A percentile compares a stretch with the other conserved stretches of the same genome.
Conservation (phyloP, 257 asterid species). For the Solanum commersonii region DNA sequence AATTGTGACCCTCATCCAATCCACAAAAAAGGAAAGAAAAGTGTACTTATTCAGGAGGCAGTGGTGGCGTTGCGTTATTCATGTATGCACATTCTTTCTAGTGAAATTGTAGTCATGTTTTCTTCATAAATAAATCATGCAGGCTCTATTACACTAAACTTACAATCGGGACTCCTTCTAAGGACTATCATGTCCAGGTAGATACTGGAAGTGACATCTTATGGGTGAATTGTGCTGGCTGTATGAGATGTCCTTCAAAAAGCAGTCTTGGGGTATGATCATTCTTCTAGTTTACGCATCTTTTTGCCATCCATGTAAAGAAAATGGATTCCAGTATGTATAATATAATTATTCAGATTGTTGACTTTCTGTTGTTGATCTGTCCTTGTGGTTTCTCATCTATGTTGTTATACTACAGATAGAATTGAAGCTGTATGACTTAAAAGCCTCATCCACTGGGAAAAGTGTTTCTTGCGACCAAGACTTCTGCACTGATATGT, state of each 20-base stretch:
- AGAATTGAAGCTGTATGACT: conserved; percentile 61
- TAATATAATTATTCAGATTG: neutral
- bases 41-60: neutral
- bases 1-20: neutral
- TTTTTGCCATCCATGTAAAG: neutral
- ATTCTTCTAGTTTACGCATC: neutral
- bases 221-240: conserved; percentile 90
- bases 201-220: conserved; percentile 98
- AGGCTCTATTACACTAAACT: conserved; percentile 91
- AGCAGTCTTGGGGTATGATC: conserved; percentile 70
- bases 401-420: conserved; percentile 40
- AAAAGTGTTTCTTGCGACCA: conserved; percentile 57
- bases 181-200: conserved; percentile 83
- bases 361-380: neutral
- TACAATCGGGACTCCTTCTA: conserved; percentile 87
- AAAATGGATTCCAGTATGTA: neutral
- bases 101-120: neutral
- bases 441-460: conserved; percentile 67
- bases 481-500: conserved; percentile 58
- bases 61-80: neutral
- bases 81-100: neutral
- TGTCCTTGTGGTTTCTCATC: neutral
- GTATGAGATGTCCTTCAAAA: conserved; percentile 69
- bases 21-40: neutral
- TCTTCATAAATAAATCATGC: conserved; percentile 18